Evolutionary conservation across 2,329 filamentous ascomycete genomes (phyloP), one percentile per base, ranked within the genome.

Genomic region (Sporothrix humicola): DNA sequence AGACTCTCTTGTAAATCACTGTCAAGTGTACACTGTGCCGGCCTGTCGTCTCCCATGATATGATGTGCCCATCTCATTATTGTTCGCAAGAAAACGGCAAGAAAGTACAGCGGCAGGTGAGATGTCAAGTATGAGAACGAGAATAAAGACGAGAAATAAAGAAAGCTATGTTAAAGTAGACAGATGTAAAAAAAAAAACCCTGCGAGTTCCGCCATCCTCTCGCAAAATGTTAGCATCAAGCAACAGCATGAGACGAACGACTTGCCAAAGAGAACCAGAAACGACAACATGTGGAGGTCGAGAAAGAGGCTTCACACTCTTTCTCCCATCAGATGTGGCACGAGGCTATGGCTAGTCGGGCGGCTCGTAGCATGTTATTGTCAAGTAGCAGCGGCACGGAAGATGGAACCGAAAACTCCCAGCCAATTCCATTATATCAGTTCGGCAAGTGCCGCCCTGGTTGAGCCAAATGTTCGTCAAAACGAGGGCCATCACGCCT

Each of bases 391-490:
- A 72, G 61, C 65, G 70, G 70, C 48, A 75, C 66, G 68, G 31
- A 74, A 74, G 73, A 76, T 58, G 65, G 63, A 75, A 76, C 70
- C 73, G 72, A 76, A 74, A 76, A 76, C 75, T 76, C 74, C 75
- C 73, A 75, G 74, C 73, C 72, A 73, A 75, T 74, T 74, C 74
- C 75, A 74, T 76, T 73, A 74, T 69, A 73, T 73, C 75, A 73
- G 73, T 68, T 37, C 68, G 50, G 59, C 73, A 65, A 72, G 56
- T 44, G 66, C 68, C 52, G 65, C 72, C 61, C 66, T 68, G 65
- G 46, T 68, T 61, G 69, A 63, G 56, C 48, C 66, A 37, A 37
- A 23, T 73, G 73, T 63, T 71, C 56, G 56, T 42, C 63, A 48
- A 69, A 37, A 65, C 68, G 59, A 75, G 69, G 73, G 61, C 73